phyloP scores from a whole-genome alignment of 176 grass and related monocot species.

The Avena sativa region DNA sequence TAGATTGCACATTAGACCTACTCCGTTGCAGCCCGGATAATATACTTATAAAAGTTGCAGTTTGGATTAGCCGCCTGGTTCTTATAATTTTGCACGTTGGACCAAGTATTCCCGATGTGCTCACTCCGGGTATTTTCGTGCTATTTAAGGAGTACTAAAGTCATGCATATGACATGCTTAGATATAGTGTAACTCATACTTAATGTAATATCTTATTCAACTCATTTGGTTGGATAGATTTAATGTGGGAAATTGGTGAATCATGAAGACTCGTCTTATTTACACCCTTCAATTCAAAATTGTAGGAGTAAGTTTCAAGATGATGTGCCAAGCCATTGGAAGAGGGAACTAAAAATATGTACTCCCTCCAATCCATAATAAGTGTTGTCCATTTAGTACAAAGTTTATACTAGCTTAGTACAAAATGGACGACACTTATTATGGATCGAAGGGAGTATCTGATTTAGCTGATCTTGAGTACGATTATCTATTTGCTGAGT shows the following conservation, averaged over 20 bases:
- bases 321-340: neutral
- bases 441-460: neutral
- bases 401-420: no score
- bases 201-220: neutral
- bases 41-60: neutral
- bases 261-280: neutral
- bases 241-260: neutral
- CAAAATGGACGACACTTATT: no score
- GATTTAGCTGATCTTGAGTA: neutral
- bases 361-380: no score
- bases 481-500: neutral
- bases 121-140: neutral
- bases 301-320: neutral
- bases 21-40: neutral
- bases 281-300: neutral
- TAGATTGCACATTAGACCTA: neutral
- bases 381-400: no score
- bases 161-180: neutral
- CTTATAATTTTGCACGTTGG: neutral
- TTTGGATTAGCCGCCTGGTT: neutral
- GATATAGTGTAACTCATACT: neutral
- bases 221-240: neutral
- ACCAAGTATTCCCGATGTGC: neutral
- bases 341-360: neutral
- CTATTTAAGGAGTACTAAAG: neutral